Evolutionary conservation across 805 yeast species (phyloP).

Genomic region (Pichia californica): DNA sequence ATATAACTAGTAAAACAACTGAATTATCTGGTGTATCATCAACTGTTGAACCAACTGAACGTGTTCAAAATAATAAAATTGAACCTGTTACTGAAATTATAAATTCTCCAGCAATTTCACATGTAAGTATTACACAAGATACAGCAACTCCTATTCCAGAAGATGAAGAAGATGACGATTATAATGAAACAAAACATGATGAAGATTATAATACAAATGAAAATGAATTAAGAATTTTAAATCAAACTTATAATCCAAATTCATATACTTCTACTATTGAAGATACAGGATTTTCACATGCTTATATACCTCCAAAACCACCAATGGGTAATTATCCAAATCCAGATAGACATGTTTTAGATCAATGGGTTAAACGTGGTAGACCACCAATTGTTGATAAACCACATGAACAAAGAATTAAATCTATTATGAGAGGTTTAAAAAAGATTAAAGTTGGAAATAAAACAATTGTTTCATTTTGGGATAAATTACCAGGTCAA

Average conservation of each 20-base stretch:
- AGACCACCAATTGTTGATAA: constrained; percentile 88
- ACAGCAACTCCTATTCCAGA: constrained; percentile 10
- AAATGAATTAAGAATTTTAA: constrained; percentile 11
- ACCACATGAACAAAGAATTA: constrained; percentile 89
- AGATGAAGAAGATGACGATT: constrained; percentile 13
- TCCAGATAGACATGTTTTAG: constrained; percentile 23
- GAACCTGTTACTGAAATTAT: too few relatives aligned
- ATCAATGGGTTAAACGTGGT: constrained; percentile 64
- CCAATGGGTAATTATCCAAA: constrained; percentile 12
- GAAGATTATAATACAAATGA: constrained; percentile 11
- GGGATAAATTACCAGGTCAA: constrained; percentile 78
- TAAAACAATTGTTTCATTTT: constrained; percentile 38
- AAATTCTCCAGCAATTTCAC: too few relatives aligned
- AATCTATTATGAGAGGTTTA: constrained; percentile 73
- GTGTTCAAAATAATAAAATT: too few relatives aligned
- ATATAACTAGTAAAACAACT: too few relatives aligned
- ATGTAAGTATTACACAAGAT: not conserved
- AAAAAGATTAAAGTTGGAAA: constrained; percentile 63
- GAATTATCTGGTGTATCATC: too few relatives aligned
- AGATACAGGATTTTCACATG: constrained; percentile 20
- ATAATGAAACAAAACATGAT: constrained; percentile 13
- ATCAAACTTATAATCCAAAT: constrained; percentile 23
- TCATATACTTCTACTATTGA: constrained; percentile 25
- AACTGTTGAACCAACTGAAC: too few relatives aligned
- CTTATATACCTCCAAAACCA: constrained; percentile 24